These are phyloP conservation scores for Kwoniella bestiolae DNA, from an alignment of 768 basidiomycete species.

Conservation along the genomic window DNA sequence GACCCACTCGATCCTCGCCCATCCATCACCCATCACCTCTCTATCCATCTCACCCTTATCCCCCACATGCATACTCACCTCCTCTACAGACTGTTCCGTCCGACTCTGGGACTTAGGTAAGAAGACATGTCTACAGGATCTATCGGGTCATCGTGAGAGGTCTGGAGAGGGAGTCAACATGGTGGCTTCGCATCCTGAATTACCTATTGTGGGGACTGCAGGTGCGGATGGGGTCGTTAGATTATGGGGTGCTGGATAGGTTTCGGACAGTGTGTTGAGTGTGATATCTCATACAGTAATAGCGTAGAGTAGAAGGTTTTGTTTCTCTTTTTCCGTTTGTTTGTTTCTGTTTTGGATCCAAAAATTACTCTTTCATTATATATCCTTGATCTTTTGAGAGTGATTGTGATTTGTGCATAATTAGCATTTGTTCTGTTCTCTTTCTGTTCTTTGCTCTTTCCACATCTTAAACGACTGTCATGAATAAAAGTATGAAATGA, in stretches of 20 bases:
- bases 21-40: conserved; percentile 89
- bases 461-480: too few relatives aligned
- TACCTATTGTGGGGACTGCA: conserved; percentile 87
- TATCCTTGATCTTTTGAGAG: too few relatives aligned
- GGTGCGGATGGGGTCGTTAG: conserved; percentile 96
- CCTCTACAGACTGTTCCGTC: conserved; percentile 89
- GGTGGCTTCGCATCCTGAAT: conserved; percentile 78
- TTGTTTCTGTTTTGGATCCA: not conserved
- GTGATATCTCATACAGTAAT: not conserved
- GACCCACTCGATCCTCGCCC: conserved; percentile 86
- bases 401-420: too few relatives aligned
- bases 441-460: too few relatives aligned
- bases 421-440: too few relatives aligned
- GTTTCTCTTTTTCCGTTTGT: not conserved
- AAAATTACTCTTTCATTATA: too few relatives aligned
- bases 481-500: too few relatives aligned
- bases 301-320: not conserved
- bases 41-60: conserved; percentile 79
- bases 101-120: conserved; percentile 89
- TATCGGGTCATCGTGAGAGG: conserved; percentile 82
- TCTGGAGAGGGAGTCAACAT: conserved; percentile 87
- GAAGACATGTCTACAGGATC: conserved; percentile 80
- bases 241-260: conserved; percentile 61
- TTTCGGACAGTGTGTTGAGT: conserved; percentile 3
- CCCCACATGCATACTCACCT: conserved; percentile 84